Percentiles rank a stretch among this genome's conserved stretches.
phyloP scores from a whole-genome alignment of 306 rosid genomes.

The Leucaena leucocephala region DNA sequence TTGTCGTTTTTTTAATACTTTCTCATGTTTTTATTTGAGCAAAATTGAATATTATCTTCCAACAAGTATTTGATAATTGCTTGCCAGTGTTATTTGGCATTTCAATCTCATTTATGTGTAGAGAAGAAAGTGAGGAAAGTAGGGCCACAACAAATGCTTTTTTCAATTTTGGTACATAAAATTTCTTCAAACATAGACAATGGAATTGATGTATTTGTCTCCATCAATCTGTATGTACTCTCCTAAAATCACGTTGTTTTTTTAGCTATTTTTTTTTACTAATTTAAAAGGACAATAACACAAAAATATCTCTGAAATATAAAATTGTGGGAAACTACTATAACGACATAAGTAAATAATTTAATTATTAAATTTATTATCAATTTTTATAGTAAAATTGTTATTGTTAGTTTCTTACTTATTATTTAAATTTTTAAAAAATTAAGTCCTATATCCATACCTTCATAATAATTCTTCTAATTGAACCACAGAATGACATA shows the following conservation, averaged over 20 bases:
- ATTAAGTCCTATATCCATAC: too few relatives aligned
- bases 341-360: not conserved
- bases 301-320: too few relatives aligned
- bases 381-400: too few relatives aligned
- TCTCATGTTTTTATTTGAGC: too few relatives aligned
- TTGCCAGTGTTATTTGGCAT: not conserved
- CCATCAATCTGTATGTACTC: not conserved
- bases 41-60: not conserved
- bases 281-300: not conserved
- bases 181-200: not conserved
- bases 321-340: not conserved
- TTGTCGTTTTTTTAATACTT: too few relatives aligned
- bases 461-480: too few relatives aligned
- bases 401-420: too few relatives aligned
- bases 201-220: not conserved
- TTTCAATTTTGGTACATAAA: not conserved
- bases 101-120: not conserved
- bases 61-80: too few relatives aligned
- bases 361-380: too few relatives aligned
- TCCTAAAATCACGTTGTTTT: not conserved
- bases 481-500: too few relatives aligned
- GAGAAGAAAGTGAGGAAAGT: not conserved
- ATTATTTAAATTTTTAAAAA: too few relatives aligned
- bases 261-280: too few relatives aligned
- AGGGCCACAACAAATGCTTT: not conserved